Percentiles rank a stretch among this genome's conserved stretches.
phyloP scores from a whole-genome alignment of 2,329 filamentous ascomycete species.

The Penicillium sp. region DNA sequence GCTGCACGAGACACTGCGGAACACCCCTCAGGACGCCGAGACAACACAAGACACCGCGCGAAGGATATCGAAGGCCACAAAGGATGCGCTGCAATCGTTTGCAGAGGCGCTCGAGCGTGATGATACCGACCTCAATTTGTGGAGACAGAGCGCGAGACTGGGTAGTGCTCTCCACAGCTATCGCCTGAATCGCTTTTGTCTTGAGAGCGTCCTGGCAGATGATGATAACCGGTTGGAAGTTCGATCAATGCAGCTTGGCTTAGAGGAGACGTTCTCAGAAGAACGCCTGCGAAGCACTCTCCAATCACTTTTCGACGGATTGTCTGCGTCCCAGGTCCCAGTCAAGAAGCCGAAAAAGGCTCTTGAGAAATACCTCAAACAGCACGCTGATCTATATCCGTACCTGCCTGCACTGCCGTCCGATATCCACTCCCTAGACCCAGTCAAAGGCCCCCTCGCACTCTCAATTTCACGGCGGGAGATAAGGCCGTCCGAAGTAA shows the following conservation, averaged over 20 bases:
- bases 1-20: conserved; percentile 56
- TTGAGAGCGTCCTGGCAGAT: conserved; percentile 65
- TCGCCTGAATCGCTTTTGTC: conserved; percentile 61
- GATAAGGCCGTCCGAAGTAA: conserved; percentile 35
- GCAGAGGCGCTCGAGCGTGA: conserved; percentile 66
- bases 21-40: conserved; percentile 18
- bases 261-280: conserved; percentile 58
- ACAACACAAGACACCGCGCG: conserved; percentile 15
- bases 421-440: conserved; percentile 32
- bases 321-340: conserved; percentile 57
- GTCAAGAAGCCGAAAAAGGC: conserved; percentile 54
- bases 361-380: conserved; percentile 55
- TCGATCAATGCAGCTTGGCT: conserved; percentile 58
- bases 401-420: conserved; percentile 43
- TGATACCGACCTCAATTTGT: conserved; percentile 65
- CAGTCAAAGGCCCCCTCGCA: conserved; percentile 38
- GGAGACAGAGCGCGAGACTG: conserved; percentile 62
- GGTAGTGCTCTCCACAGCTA: conserved; percentile 60
- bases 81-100: conserved; percentile 55
- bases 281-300: conserved; percentile 55
- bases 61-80: conserved; percentile 41
- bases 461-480: conserved; percentile 43
- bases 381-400: conserved; percentile 57
- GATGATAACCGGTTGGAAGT: conserved; percentile 60
- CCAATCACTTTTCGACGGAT: conserved; percentile 54